Evolutionary conservation across 2,329 filamentous ascomycete genomes (phyloP), one percentile per base, ranked within the genome.

Genomic region (Neofusicoccum umdonicola): DNA sequence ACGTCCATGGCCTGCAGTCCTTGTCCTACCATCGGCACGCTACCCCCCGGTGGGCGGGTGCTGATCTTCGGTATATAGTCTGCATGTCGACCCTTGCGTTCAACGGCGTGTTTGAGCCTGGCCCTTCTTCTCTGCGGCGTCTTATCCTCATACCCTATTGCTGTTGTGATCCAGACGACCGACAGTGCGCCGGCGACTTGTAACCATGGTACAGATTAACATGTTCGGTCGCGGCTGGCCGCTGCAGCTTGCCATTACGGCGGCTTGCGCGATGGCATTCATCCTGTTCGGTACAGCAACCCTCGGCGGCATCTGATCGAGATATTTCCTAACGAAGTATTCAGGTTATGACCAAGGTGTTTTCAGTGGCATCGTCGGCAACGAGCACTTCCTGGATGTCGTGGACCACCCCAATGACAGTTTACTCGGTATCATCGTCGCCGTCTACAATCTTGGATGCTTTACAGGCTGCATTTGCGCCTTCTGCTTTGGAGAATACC

Each of bases 381-480:
- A 75, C 44, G 70, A 70, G n/a, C 70, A 71, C 22, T 80, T 79
- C 68, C 65, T 69, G 35, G 42, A 48, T 1, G 73, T 73, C 15
- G 79, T 80, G 64, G 74, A 74, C 47, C 66, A 75, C 0, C 71
- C 68, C 35, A 71, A 83, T 69, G 75, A 71, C 15, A 78, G 76
- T 9, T 71, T 79, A 66, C 77, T 81, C 67, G 82, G 81, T 62
- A 81, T 79, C 62, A 79, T 84, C 39, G 81, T 80, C 5, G 76
- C 82, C 31, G 82, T 82, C 67, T 85, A 84, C 73, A 81, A 82
- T 65, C 71, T 83, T 31, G 82, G 82, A 13, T 80, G 78, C 65
- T 72, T 80, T 39, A 67, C 78, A 13, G 78, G 78, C 47, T 77
- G 78, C 12, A 72, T 76, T 65, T 76, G 77, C 66, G 73, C 74